Evolutionary conservation across 768 basidiomycete genomes (phyloP).

Genomic region (Kwoniella europaea): DNA sequence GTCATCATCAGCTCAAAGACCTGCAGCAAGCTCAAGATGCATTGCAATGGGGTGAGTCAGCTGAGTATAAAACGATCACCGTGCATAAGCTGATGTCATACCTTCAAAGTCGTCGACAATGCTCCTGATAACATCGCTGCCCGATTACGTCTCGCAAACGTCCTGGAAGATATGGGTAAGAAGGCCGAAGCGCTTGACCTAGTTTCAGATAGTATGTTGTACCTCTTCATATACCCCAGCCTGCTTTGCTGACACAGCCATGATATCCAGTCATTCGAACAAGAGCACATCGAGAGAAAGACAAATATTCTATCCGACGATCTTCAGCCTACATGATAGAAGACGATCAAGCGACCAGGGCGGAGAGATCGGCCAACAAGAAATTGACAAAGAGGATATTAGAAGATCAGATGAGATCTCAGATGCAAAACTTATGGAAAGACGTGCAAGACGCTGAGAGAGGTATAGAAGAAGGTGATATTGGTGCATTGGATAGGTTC

Average conservation of each 20-base stretch:
- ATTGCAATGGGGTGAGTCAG: conserved; percentile 73
- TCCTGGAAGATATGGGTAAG: conserved; percentile 82
- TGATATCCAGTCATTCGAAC: conserved; percentile 22
- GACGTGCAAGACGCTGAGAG: conserved; percentile 64
- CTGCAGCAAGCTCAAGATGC: conserved; percentile 78
- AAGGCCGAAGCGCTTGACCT: conserved; percentile 80
- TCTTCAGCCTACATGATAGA: conserved; percentile 2
- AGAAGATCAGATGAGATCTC: conserved; percentile 53
- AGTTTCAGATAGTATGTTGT: conserved; percentile 73
- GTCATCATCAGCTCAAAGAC: conserved; percentile 76
- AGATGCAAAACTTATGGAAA: conserved; percentile 64
- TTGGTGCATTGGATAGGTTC: conserved; percentile 72
- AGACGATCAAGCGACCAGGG: conserved; percentile 5
- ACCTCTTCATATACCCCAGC: no score
- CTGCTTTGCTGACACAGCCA: background rate
- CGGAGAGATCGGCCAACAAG: conserved; percentile 34
- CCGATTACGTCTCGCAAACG: conserved; percentile 86
- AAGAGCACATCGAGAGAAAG: conserved; percentile 29
- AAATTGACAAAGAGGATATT: conserved; percentile 37
- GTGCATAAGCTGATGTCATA: background rate
- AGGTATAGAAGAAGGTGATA: conserved; percentile 60
- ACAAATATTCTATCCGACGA: conserved; percentile 8
- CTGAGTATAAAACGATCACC: background rate
- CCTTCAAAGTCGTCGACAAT: conserved; percentile 68
- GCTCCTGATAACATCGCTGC: conserved; percentile 79